Percentiles rank a stretch among this genome's conserved stretches.
phyloP scores from a whole-genome alignment of 768 basidiomycete species.

The Podaxis mareebaensis region DNA sequence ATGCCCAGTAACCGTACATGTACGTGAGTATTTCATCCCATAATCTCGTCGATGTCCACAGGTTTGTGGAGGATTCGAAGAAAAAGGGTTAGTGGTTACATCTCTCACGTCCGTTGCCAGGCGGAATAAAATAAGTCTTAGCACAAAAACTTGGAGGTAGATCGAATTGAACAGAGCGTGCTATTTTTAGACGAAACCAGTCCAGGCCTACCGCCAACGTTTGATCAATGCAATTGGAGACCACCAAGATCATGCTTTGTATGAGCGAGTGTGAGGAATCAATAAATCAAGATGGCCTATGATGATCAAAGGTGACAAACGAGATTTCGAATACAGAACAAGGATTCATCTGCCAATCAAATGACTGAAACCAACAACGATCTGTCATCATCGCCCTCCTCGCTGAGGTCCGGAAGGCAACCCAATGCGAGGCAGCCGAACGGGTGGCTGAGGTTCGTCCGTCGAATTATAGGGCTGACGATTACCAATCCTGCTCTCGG shows the following conservation, averaged over 20 bases:
- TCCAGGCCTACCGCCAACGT: background rate
- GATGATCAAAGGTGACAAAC: background rate
- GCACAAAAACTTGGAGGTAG: background rate
- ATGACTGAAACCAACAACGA: background rate
- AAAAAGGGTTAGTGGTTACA: background rate
- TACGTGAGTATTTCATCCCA: background rate
- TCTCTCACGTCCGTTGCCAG: conserved; percentile 5
- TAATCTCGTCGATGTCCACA: background rate
- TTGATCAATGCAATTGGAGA: conserved; percentile 1
- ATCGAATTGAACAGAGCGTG: background rate
- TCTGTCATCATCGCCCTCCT: conserved; percentile 16
- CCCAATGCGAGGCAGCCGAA: conserved; percentile 29
- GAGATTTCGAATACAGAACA: background rate
- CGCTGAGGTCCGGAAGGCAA: conserved; percentile 35
- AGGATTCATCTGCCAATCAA: conserved; percentile 14
- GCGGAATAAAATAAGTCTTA: background rate
- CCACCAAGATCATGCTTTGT: background rate
- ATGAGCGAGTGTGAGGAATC: background rate
- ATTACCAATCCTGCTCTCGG: background rate
- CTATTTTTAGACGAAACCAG: conserved; percentile 14
- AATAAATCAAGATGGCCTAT: background rate
- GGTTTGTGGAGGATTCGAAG: background rate
- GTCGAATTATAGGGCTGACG: background rate
- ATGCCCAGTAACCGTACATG: background rate
- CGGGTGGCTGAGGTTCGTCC: conserved; percentile 13